Evolutionary conservation across 148 eudicot species (phyloP).

Genomic region (Vaccinium darrowii): DNA sequence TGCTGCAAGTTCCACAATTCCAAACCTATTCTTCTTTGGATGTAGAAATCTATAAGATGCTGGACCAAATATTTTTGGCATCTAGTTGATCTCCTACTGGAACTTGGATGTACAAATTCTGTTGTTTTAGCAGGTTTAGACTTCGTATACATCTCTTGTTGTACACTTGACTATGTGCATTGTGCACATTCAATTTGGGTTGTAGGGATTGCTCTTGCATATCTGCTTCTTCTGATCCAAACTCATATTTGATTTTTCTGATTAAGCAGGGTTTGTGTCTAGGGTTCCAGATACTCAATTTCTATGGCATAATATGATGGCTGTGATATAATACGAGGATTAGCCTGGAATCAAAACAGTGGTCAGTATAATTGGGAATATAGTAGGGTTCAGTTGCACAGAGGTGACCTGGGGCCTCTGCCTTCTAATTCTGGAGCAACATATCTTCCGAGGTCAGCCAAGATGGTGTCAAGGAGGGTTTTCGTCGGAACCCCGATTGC

Average conservation of each 20-base stretch:
- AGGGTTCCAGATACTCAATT: conserved; percentile 1
- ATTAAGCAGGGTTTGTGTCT: background rate
- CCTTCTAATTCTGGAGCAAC: background rate
- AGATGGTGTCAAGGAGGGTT: background rate
- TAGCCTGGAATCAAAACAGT: background rate
- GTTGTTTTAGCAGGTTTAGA: background rate
- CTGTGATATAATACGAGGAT: background rate
- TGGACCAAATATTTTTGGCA: background rate
- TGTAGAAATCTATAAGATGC: background rate
- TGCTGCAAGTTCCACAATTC: background rate
- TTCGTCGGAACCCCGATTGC: background rate
- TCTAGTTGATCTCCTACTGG: background rate
- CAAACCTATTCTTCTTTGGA: background rate
- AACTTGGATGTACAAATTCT: background rate
- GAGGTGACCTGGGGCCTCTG: background rate
- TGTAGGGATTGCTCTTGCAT: background rate
- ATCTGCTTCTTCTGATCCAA: background rate
- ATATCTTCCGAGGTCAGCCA: background rate
- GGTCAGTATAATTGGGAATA: background rate
- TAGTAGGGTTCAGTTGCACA: background rate
- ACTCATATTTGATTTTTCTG: background rate
- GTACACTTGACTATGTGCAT: background rate
- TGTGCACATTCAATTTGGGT: background rate
- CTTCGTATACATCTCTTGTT: background rate
- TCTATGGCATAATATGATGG: background rate